Conservation (phyloP, 2,329 filamentous ascomycete species). For the Pseudodiploospora longispora region DNA sequence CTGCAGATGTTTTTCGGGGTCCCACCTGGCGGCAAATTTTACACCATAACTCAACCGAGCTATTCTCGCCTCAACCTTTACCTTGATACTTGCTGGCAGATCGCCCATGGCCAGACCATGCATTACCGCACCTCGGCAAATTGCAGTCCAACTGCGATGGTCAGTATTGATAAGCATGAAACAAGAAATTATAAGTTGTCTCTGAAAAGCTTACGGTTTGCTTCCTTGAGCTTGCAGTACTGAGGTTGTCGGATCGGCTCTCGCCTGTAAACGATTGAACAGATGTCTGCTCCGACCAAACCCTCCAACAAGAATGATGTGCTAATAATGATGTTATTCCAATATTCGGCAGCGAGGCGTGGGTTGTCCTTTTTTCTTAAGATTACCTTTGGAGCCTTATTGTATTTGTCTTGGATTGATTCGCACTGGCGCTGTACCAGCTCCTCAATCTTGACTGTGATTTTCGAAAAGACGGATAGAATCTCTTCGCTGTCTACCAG, state of each 20-base stretch:
- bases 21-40: fast-evolving
- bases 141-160: conserved; percentile 20
- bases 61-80: conserved; percentile 11
- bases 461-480: conserved; percentile 11
- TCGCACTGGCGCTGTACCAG: conserved; percentile 16
- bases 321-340: conserved; percentile 12
- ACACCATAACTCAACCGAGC: conserved; percentile 17
- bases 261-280: conserved; percentile 8
- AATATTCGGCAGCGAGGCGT: too few relatives aligned
- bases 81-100: not conserved
- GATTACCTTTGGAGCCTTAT: conserved; percentile 14
- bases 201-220: conserved; percentile 19
- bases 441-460: conserved; percentile 8
- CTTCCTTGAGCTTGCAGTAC: conserved; percentile 19
- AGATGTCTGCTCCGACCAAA: conserved; percentile 25
- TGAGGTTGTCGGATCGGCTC: not conserved
- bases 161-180: not conserved
- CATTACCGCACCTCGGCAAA: conserved; percentile 22
- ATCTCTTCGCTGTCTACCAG: conserved; percentile 13
- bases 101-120: conserved; percentile 7
- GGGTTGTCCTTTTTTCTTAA: too few relatives aligned
- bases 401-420: conserved; percentile 7
- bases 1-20: not conserved
- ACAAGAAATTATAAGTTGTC: not conserved
- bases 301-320: conserved; percentile 26